Evolutionary conservation across 1,284 basidiomycete species (phyloP).

Genomic region (Termitomyces sp.): DNA sequence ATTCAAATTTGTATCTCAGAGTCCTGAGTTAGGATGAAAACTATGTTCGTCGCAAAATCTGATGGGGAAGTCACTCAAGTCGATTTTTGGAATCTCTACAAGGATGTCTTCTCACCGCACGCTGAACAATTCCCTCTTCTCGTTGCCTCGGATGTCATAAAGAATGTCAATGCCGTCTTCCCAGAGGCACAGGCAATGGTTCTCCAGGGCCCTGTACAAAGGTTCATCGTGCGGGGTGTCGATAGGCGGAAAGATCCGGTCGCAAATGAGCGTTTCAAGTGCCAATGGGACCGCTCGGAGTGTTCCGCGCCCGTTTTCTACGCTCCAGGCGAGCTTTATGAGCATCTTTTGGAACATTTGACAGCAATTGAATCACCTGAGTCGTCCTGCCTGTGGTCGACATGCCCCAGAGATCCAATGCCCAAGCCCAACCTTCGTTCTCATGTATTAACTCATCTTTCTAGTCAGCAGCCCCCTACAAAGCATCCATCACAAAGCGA

Average conservation of each 20-base stretch:
- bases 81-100: constrained; percentile 86
- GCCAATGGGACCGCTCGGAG: constrained; percentile 59
- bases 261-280: constrained; percentile 56
- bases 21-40: constrained; percentile 65
- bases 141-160: constrained; percentile 83
- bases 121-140: constrained; percentile 55
- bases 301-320: constrained; percentile 46
- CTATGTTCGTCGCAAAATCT: constrained; percentile 66
- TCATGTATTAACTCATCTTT: constrained; percentile 72
- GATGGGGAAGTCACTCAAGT: constrained; percentile 83
- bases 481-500: constrained; percentile 65
- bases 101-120: constrained; percentile 60
- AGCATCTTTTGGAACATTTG: constrained; percentile 62
- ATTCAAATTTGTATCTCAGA: constrained; percentile 5
- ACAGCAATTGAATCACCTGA: constrained; percentile 38
- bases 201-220: constrained; percentile 58
- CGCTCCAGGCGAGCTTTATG: constrained; percentile 57
- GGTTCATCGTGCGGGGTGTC: constrained; percentile 80
- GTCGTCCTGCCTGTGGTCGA: constrained; percentile 59
- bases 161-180: constrained; percentile 76
- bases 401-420: constrained; percentile 46
- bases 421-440: constrained; percentile 49
- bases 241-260: constrained; percentile 56
- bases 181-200: constrained; percentile 82
- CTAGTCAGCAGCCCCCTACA: constrained; percentile 45